Evolutionary conservation across 2,329 filamentous ascomycete genomes (phyloP), one percentile per base, ranked within the genome.

Genomic region (Paecilomyces niveus): DNA sequence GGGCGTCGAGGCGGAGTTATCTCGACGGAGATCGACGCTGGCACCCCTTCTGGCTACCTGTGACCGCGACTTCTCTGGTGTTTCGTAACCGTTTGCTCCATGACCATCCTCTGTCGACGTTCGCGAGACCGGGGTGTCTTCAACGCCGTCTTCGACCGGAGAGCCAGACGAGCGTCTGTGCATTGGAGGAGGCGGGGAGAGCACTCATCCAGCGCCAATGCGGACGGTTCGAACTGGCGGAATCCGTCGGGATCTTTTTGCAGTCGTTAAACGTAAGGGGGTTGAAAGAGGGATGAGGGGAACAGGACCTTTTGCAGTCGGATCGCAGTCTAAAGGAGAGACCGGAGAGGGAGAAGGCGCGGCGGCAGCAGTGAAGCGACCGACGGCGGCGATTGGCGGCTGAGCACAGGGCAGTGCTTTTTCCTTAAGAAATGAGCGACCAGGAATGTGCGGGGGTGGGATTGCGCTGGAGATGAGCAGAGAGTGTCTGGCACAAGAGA

Each of bases 141-240:
- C 68, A 70, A 69, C 66, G 65, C 74, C 72, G 68, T 76, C 73
- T 72, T 71, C 71, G 65, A 71, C 68, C 67, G 72, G 72, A 62
- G 72, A 74, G 66, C 72, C 74, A 69, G 75, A 77, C 69, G 71
- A 74, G 67, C 73, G 74, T 74, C 72, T 76, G 68, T 72, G 74
- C 75, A 77, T 77, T 76, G 68, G 73, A 73, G 68, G 69, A 69
- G 61, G 64, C 66, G 65, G 67, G 67, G 63, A 61, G 66, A 64
- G 61, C 61, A 63, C 68, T 72, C 72, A 74, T 74, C 67, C 72
- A 73, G 70, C 64, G 67, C 65, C 64, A 45, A 45, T 45, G 53
- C 33, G 26, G 18, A 49, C 49, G 49, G 31, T 22, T 45, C 21
- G 33, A 33, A 33, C 26, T 18, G 45, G 21, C 26, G 24, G 49